Conservation (phyloP, 2,329 filamentous ascomycete species). For the Fusarium dlaminii region DNA sequence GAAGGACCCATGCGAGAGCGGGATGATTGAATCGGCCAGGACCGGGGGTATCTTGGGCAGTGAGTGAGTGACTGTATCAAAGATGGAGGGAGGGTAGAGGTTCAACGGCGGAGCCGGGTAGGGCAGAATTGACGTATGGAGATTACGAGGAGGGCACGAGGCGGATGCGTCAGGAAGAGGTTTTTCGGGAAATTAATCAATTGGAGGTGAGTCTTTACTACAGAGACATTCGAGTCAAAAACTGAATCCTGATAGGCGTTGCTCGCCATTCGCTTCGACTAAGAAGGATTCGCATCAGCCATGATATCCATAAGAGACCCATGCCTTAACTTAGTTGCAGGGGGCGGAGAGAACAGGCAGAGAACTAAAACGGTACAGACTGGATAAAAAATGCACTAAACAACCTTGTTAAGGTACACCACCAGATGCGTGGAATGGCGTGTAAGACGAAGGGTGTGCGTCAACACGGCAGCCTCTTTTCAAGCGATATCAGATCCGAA, state of each 20-base stretch:
- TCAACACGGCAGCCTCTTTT: slow-evolving; percentile 3
- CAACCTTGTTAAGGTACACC: slow-evolving; percentile 2
- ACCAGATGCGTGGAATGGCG: slow-evolving; percentile 6
- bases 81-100: slow-evolving; percentile 24
- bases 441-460: slow-evolving; percentile 10
- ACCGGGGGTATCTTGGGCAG: slow-evolving; percentile 21
- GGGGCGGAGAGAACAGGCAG: not conserved
- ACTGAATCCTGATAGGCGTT: not conserved
- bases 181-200: slow-evolving; percentile 3
- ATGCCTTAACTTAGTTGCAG: not conserved
- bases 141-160: slow-evolving; percentile 38
- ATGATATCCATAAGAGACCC: not conserved
- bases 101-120: slow-evolving; percentile 24
- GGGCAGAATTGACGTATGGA: slow-evolving; percentile 40
- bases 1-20: slow-evolving; percentile 36
- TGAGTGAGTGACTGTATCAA: slow-evolving; percentile 13
- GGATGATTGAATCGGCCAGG: slow-evolving; percentile 38
- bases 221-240: not conserved
- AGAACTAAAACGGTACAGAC: not conserved
- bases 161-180: slow-evolving; percentile 9
- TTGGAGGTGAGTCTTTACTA: slow-evolving; percentile 12
- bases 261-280: not conserved
- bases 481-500: slow-evolving; percentile 30
- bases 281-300: slow-evolving; percentile 22
- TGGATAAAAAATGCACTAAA: not conserved